Percentiles rank a stretch among this genome's conserved stretches.
Conservation (phyloP, 2,329 filamentous ascomycete species). For the Epichloe gansuensis region DNA sequence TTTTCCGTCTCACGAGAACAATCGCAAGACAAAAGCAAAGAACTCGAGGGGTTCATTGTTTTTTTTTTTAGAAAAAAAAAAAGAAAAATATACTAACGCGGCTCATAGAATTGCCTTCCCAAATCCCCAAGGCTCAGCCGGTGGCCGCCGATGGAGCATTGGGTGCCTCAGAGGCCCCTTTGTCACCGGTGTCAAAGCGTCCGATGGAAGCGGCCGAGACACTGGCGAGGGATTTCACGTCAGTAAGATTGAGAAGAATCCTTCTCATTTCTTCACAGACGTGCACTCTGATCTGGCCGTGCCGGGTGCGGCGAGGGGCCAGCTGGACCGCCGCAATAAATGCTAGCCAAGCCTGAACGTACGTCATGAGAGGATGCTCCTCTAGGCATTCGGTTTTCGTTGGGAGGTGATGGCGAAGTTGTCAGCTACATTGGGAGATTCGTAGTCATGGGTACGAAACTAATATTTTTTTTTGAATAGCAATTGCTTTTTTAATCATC, state of each 20-base stretch:
- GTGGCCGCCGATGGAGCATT: constrained; percentile 22
- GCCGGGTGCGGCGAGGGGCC: constrained; percentile 40
- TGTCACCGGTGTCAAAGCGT: constrained; percentile 18
- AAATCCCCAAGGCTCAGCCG: constrained; percentile 28
- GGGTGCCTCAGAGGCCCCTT: constrained; percentile 30
- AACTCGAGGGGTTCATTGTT: too few species aligned
- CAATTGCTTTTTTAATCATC: too few species aligned
- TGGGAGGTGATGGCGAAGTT: too few species aligned
- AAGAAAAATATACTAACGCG: too few species aligned
- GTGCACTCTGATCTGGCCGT: constrained; percentile 36
- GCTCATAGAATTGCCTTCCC: constrained; percentile 31
- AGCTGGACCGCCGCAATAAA: constrained; percentile 19
- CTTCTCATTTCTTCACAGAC: constrained; percentile 39
- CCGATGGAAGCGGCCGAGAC: constrained; percentile 15
- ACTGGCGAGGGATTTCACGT: constrained; percentile 34
- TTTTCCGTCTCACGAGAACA: too few species aligned
- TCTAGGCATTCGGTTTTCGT: too few species aligned
- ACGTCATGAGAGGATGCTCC: too few species aligned
- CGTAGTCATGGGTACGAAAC: too few species aligned
- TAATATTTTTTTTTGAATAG: too few species aligned
- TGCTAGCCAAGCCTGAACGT: constrained; percentile 1
- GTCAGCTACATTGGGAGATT: too few species aligned
- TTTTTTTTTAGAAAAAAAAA: too few species aligned
- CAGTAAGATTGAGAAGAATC: constrained; percentile 36
- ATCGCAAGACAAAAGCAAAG: too few species aligned